Percentiles rank a stretch among this genome's conserved stretches.
These are phyloP conservation scores for Alliaria petiolata DNA, from an alignment of 345 rosid genomes.

Conservation along the genomic window DNA sequence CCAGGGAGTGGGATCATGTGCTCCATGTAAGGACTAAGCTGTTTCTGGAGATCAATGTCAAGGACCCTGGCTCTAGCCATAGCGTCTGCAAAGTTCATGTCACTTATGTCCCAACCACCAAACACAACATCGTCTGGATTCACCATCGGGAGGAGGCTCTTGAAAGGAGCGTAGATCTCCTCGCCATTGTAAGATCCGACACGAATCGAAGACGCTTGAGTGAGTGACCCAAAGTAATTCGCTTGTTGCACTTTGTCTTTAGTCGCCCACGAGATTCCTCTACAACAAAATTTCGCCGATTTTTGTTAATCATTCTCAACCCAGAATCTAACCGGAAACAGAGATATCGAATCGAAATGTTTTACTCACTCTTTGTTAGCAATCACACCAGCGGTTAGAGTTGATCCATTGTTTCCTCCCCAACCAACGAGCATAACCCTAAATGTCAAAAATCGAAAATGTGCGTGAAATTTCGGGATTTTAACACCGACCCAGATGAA, in stretches of 20 bases:
- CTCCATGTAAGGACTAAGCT: constrained; percentile 97
- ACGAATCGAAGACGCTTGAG: constrained; percentile 85
- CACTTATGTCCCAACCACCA: constrained; percentile 99
- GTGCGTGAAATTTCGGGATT: not conserved
- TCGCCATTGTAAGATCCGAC: constrained; percentile 98
- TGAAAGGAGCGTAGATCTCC: constrained; percentile 96
- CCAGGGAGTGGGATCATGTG: constrained; percentile 93
- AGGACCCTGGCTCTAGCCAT: constrained; percentile 93
- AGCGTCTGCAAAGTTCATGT: constrained; percentile 94
- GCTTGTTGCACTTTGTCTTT: constrained; percentile 97
- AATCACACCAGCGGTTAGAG: constrained; percentile 83
- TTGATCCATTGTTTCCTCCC: constrained; percentile 98
- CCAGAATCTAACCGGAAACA: not conserved
- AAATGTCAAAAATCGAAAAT: not conserved
- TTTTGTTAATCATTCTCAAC: not conserved
- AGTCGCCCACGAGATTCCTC: constrained; percentile 99
- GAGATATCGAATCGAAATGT: not conserved
- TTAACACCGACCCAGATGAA: not conserved
- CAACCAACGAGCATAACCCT: constrained; percentile 99
- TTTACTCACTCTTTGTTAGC: constrained; percentile 89
- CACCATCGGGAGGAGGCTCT: constrained; percentile 97
- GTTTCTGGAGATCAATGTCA: constrained; percentile 92
- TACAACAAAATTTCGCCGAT: constrained; percentile 4
- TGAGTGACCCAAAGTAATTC: constrained; percentile 92
- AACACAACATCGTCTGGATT: constrained; percentile 89